Percentiles rank a stretch among this genome's conserved stretches.
phyloP scores from a whole-genome alignment of 208 protist species.

The Acanthamoeba divionensis region DNA sequence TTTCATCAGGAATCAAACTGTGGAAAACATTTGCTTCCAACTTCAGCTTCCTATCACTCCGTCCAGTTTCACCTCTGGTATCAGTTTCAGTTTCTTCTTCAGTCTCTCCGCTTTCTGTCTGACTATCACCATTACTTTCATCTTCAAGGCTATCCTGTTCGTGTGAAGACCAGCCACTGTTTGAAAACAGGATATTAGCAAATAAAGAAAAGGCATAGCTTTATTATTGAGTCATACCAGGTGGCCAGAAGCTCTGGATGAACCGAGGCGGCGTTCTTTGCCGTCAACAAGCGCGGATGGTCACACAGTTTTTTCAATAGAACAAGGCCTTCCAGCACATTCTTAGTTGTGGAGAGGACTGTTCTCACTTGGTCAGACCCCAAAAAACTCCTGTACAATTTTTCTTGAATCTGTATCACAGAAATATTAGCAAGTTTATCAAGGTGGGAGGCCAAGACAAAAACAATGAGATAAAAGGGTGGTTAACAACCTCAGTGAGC shows the following conservation, averaged over 20 bases:
- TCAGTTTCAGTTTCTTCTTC: no score
- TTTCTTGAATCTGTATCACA: neutral
- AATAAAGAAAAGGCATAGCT: no score
- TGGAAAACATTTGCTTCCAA: neutral
- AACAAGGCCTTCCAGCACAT: conserved; percentile 20
- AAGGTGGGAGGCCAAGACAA: no score
- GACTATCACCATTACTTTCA: no score
- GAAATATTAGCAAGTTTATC: no score
- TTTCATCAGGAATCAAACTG: neutral
- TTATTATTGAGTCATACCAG: neutral
- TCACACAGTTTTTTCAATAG: conserved; percentile 50
- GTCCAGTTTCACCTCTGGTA: no score
- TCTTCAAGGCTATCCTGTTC: no score
- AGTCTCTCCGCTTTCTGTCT: no score
- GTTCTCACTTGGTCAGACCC: conserved; percentile 32
- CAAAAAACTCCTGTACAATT: conserved; percentile 38
- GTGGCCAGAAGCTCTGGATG: neutral
- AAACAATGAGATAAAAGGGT: neutral
- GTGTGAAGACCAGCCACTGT: no score
- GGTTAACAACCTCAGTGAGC: neutral
- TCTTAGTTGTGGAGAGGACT: conserved; percentile 4
- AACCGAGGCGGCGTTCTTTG: neutral
- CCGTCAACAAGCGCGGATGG: neutral
- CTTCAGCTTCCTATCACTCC: neutral
- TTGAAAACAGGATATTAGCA: no score